A percentile compares a stretch with the other conserved stretches of the same genome.
phyloP scores from a whole-genome alignment of 2,329 filamentous ascomycete genomes.

The Beauveria sp. region DNA sequence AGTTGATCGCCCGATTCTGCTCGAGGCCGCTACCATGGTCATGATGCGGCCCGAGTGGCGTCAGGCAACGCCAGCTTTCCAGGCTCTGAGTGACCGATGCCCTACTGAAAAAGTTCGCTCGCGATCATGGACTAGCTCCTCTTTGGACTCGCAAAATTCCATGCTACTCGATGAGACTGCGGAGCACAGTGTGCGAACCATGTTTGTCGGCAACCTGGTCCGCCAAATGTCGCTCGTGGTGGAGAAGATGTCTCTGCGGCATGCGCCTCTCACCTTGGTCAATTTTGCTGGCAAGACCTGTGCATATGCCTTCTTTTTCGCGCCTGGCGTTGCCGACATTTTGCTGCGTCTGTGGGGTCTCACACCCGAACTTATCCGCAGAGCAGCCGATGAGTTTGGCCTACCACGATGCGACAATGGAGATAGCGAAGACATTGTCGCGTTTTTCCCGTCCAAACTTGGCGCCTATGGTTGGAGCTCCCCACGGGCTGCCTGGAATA shows the following conservation, averaged over 20 bases:
- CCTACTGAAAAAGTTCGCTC: constrained; percentile 37
- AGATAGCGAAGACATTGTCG: constrained; percentile 57
- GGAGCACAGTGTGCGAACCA: constrained; percentile 81
- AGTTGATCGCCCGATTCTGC: constrained; percentile 71
- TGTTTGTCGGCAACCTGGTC: constrained; percentile 74
- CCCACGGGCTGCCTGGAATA: constrained; percentile 38
- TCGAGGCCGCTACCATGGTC: constrained; percentile 71
- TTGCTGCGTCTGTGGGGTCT: constrained; percentile 75
- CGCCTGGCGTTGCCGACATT: constrained; percentile 76
- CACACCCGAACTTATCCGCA: constrained; percentile 59
- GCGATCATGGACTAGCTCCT: constrained; percentile 42
- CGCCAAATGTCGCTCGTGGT: constrained; percentile 82
- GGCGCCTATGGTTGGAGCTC: constrained; percentile 51
- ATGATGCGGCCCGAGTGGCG: constrained; percentile 91
- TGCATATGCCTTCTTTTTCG: constrained; percentile 91
- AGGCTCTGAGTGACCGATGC: constrained; percentile 51
- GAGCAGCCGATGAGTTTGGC: constrained; percentile 62
- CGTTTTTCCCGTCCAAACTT: constrained; percentile 62
- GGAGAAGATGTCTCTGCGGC: constrained; percentile 76
- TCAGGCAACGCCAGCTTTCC: constrained; percentile 59
- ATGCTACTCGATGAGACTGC: constrained; percentile 56
- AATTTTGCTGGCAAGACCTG: constrained; percentile 86
- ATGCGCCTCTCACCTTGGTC: constrained; percentile 58
- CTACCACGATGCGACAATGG: constrained; percentile 47
- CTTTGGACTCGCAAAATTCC: constrained; percentile 58